Conservation (phyloP, 2,329 filamentous ascomycete genomes). For the Leptographium lundbergii region DNA sequence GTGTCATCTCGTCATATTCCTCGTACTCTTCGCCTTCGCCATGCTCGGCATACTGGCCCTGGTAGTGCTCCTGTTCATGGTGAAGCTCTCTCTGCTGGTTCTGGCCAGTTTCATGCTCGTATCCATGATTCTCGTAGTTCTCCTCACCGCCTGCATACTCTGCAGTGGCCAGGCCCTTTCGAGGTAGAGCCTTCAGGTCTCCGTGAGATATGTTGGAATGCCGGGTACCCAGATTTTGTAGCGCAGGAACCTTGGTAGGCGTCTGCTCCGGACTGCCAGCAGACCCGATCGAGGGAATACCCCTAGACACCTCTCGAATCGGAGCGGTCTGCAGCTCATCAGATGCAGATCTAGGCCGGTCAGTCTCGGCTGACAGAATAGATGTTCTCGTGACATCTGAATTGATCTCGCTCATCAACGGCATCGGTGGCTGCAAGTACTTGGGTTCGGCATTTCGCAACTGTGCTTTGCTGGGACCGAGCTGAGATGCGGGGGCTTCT, state of each 20-base stretch:
- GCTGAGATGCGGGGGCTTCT: neutral
- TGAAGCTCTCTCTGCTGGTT: constrained; percentile 13
- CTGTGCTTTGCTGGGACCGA: constrained; percentile 33
- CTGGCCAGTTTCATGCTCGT: constrained; percentile 23
- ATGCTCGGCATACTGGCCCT: constrained; percentile 14
- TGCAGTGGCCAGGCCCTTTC: constrained; percentile 23
- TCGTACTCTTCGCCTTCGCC: constrained; percentile 21
- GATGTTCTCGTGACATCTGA: constrained; percentile 84
- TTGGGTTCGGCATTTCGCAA: constrained; percentile 37
- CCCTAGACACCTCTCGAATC: constrained; percentile 47
- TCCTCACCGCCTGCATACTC: constrained; percentile 25
- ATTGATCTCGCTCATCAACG: constrained; percentile 73
- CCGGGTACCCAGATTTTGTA: constrained; percentile 52
- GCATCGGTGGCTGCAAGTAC: constrained; percentile 61
- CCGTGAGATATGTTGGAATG: constrained; percentile 53
- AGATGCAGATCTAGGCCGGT: constrained; percentile 56
- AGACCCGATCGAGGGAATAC: constrained; percentile 45
- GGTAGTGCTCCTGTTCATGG: constrained; percentile 10
- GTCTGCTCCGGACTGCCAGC: constrained; percentile 48
- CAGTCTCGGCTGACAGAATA: constrained; percentile 70
- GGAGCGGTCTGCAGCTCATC: constrained; percentile 40
- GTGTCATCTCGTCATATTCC: constrained; percentile 11
- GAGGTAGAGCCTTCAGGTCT: constrained; percentile 41
- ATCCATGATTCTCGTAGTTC: constrained; percentile 32
- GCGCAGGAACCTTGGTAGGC: constrained; percentile 25